phyloP scores from a whole-genome alignment of 805 yeast species.

The Wickerhamiella occidentalis region DNA sequence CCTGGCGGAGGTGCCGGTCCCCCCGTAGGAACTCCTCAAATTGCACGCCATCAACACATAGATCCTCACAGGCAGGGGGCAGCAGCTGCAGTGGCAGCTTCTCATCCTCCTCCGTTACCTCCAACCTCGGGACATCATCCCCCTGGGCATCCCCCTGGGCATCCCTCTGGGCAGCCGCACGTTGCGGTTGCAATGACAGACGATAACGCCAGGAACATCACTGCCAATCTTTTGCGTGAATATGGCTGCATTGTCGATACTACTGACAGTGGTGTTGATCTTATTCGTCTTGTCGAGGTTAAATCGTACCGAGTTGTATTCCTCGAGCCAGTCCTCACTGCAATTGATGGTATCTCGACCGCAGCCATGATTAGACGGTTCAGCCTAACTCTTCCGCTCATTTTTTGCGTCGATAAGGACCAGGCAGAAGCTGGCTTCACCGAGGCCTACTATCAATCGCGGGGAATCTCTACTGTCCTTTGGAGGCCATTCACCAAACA shows the following conservation, averaged over 20 bases:
- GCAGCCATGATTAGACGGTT: slow-evolving; percentile 71
- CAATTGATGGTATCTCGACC: slow-evolving; percentile 62
- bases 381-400: slow-evolving; percentile 75
- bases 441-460: slow-evolving; percentile 45
- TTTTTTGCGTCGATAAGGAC: slow-evolving; percentile 32
- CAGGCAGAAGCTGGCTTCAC: slow-evolving; percentile 10
- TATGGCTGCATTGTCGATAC: slow-evolving; percentile 90
- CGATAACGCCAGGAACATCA: slow-evolving; percentile 53
- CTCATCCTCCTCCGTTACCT: slow-evolving; percentile 61
- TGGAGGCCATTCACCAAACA: slow-evolving; percentile 91
- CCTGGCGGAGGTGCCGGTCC: slow-evolving; percentile 16
- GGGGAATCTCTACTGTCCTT: slow-evolving; percentile 85
- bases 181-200: slow-evolving; percentile 41
- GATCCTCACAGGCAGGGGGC: slow-evolving; percentile 43
- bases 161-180: slow-evolving; percentile 21
- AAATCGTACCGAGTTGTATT: slow-evolving; percentile 39
- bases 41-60: slow-evolving; percentile 12
- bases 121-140: slow-evolving; percentile 41
- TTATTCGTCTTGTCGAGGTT: slow-evolving; percentile 73
- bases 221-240: slow-evolving; percentile 68
- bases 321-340: slow-evolving; percentile 47
- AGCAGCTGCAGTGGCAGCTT: slow-evolving; percentile 48
- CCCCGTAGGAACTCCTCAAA: slow-evolving; percentile 10
- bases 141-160: no score
- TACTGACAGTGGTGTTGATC: slow-evolving; percentile 84